These are phyloP conservation scores for Chytriomyces sp. DNA, from an alignment of 192 early-diverging fungal species.

Conservation along the genomic window DNA sequence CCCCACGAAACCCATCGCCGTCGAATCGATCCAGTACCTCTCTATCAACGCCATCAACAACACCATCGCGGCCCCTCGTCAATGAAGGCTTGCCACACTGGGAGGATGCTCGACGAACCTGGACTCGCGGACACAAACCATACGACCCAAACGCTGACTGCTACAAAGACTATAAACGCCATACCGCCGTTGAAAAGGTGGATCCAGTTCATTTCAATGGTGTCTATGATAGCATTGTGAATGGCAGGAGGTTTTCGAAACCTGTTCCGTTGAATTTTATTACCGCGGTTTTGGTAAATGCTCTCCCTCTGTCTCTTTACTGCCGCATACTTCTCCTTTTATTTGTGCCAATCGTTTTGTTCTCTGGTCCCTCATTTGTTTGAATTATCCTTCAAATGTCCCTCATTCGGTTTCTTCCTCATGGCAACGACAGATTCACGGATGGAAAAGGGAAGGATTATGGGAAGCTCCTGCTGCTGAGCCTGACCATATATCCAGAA, in stretches of 20 bases:
- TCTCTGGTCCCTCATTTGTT: neutral
- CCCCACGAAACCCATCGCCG: neutral
- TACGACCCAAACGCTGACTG: conserved; percentile 39
- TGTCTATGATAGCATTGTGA: conserved; percentile 51
- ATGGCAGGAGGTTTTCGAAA: conserved; percentile 52
- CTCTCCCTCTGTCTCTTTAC: neutral
- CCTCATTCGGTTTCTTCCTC: neutral
- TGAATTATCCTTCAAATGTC: neutral
- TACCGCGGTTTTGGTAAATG: conserved; percentile 49
- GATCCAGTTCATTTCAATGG: conserved; percentile 49
- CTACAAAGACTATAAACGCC: conserved; percentile 33
- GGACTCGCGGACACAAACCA: conserved; percentile 48
- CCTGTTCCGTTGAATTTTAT: conserved; percentile 56
- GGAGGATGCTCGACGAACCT: conserved; percentile 40
- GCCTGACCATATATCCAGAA: neutral
- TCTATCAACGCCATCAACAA: neutral
- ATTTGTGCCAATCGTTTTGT: neutral
- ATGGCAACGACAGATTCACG: conserved; percentile 40
- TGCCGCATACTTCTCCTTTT: neutral
- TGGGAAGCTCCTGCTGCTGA: conserved; percentile 37
- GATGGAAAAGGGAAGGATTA: conserved; percentile 54
- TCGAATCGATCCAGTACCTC: neutral
- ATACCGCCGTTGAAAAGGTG: conserved; percentile 45
- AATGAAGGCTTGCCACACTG: conserved; percentile 39
- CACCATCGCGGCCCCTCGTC: neutral